Evolutionary conservation across 108 stramenopile species (phyloP).

Genomic region (Bacterosira constricta): DNA sequence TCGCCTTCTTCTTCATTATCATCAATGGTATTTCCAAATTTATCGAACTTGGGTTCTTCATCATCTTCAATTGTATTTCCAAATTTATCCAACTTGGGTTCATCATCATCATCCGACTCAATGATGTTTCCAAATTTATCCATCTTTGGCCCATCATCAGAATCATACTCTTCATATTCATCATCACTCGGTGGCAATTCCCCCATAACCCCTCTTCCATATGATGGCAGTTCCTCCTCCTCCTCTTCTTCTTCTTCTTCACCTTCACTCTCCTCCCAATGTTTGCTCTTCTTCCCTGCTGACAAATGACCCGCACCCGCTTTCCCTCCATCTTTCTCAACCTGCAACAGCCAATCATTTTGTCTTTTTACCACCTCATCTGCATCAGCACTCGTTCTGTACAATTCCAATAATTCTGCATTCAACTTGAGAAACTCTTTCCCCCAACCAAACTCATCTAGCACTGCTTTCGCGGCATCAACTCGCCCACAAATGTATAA

Average conservation of each 20-base stretch:
- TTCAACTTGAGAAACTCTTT: constrained; percentile 92
- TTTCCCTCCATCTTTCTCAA: constrained; percentile 58
- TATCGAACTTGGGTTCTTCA: background rate
- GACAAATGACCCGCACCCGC: constrained; percentile 35
- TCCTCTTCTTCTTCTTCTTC: constrained; percentile 26
- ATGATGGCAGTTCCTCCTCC: constrained; percentile 31
- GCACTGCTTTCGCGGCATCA: constrained; percentile 82
- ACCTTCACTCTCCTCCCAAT: constrained; percentile 55
- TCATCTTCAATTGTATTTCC: background rate
- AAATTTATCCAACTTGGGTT: background rate
- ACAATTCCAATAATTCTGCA: constrained; percentile 83
- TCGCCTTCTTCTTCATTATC: background rate
- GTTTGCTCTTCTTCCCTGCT: constrained; percentile 33
- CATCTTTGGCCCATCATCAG: constrained; percentile 31
- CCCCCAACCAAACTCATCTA: constrained; percentile 97
- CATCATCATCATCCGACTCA: background rate
- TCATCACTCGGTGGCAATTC: constrained; percentile 63
- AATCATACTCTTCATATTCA: constrained; percentile 53
- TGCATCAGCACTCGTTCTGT: constrained; percentile 69
- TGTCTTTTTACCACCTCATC: constrained; percentile 85
- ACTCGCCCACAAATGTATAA: constrained; percentile 91
- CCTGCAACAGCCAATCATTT: constrained; percentile 81
- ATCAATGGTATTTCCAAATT: background rate
- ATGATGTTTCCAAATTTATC: constrained; percentile 41
- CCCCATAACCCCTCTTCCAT: constrained; percentile 41